Evolutionary conservation across 1,139 yeast genomes (phyloP).

Genomic region (Kodamaea plutei): DNA sequence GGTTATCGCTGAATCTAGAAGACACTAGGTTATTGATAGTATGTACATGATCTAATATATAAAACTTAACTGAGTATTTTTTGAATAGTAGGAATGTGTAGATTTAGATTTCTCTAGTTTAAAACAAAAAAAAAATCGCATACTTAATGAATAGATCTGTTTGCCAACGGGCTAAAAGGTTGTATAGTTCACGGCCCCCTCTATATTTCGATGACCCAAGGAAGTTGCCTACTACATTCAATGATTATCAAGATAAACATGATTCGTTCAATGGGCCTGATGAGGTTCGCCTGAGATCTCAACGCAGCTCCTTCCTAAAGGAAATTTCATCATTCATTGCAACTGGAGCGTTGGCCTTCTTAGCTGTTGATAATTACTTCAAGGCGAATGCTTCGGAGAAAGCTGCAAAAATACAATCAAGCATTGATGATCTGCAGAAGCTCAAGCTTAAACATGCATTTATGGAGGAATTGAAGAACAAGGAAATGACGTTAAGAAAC

Average conservation of each 20-base stretch:
- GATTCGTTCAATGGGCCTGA: too few relatives aligned
- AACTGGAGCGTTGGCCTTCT: conserved; percentile 38
- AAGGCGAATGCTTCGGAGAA: conserved; percentile 41
- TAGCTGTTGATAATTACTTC: conserved; percentile 51
- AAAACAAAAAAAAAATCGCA: too few relatives aligned
- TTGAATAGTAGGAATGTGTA: not conserved
- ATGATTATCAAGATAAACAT: too few relatives aligned
- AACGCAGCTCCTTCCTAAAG: too few relatives aligned
- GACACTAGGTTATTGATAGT: conserved; percentile 41
- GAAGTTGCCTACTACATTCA: too few relatives aligned
- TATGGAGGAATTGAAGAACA: conserved; percentile 40
- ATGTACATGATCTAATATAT: conserved; percentile 14
- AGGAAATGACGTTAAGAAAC: conserved; percentile 47
- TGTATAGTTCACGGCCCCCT: too few relatives aligned
- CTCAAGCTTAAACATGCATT: conserved; percentile 43
- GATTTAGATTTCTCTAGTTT: too few relatives aligned
- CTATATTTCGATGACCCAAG: too few relatives aligned
- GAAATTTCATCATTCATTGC: conserved; percentile 37
- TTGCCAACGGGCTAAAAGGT: too few relatives aligned
- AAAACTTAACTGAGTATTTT: conserved; percentile 1
- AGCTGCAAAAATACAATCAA: conserved; percentile 34
- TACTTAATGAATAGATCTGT: too few relatives aligned
- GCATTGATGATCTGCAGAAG: conserved; percentile 39
- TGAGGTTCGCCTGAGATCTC: too few relatives aligned
- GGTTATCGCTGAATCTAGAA: conserved; percentile 97